These are phyloP conservation scores for Pyracantha coccinea DNA, from an alignment of 331 rosid species.

Conservation along the genomic window DNA sequence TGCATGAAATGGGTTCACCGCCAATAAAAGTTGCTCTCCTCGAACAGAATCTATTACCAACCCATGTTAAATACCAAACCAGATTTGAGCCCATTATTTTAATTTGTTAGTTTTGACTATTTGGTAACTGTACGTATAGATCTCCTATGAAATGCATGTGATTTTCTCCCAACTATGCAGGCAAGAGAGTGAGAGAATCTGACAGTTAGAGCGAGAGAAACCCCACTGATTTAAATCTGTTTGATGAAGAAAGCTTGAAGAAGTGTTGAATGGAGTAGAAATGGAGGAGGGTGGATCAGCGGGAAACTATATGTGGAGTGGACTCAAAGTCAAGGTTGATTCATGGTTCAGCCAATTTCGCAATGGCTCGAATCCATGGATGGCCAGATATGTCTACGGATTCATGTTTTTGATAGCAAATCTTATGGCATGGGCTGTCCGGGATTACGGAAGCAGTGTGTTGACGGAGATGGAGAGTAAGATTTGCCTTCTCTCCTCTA, in stretches of 20 bases:
- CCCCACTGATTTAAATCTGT: neutral
- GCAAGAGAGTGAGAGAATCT: slow-evolving; percentile 3
- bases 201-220: neutral
- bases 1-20: no score
- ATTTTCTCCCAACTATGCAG: neutral
- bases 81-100: neutral
- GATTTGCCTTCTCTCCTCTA: slow-evolving; percentile 9
- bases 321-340: slow-evolving; percentile 19
- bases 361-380: slow-evolving; percentile 84
- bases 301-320: neutral
- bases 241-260: slow-evolving; percentile 16
- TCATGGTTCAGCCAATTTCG: slow-evolving; percentile 75
- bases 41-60: neutral
- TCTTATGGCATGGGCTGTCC: slow-evolving; percentile 86
- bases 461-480: slow-evolving; percentile 58
- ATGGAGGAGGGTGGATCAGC: slow-evolving; percentile 39
- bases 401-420: slow-evolving; percentile 58
- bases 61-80: neutral
- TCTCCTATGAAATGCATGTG: neutral
- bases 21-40: neutral
- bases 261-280: slow-evolving; percentile 10
- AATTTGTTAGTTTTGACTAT: neutral
- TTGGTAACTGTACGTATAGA: neutral
- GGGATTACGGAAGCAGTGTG: slow-evolving; percentile 57
- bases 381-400: slow-evolving; percentile 91